Conservation (phyloP, 164 flowering plant species). For the Sextonia rubra region DNA sequence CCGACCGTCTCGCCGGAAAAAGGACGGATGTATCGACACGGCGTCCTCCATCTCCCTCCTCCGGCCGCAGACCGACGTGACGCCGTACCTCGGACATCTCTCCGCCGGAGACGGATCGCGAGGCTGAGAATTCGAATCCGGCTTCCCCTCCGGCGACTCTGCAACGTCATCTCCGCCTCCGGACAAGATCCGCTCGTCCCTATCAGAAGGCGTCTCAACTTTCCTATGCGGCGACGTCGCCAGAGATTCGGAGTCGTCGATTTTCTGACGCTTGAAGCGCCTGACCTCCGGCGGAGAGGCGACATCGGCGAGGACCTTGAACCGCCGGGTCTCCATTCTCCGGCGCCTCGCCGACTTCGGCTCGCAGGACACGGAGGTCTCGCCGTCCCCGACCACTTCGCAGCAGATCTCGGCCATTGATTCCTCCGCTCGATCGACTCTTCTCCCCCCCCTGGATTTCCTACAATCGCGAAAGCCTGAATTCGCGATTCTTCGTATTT, state of each 20-base stretch:
- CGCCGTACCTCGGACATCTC: constrained; percentile 18
- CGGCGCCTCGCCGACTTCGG: constrained; percentile 27
- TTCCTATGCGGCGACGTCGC: constrained; percentile 4
- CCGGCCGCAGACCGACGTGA: constrained; percentile 36
- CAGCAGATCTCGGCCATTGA: constrained; percentile 48
- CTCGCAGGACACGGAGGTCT: constrained; percentile 29
- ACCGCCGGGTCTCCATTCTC: constrained; percentile 32
- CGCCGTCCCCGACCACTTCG: constrained; percentile 36
- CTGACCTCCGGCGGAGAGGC: constrained; percentile 16
- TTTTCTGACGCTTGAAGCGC: constrained; percentile 19
- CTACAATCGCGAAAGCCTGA: neutral
- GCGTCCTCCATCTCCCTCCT: constrained; percentile 84
- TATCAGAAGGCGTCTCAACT: constrained; percentile 13
- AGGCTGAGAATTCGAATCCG: neutral
- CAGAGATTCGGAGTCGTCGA: neutral
- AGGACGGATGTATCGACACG: constrained; percentile 42
- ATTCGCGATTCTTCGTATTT: neutral
- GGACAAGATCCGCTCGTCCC: neutral
- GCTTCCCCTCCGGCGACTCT: neutral
- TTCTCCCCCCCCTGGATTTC: neutral
- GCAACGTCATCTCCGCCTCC: neutral
- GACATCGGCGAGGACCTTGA: constrained; percentile 25
- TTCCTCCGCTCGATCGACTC: no score
- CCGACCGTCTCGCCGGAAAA: constrained; percentile 8
- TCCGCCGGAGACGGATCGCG: neutral